These are phyloP conservation scores for Sclerotiophoma versabilis DNA, from an alignment of 2,329 filamentous ascomycete genomes.

Conservation along the genomic window DNA sequence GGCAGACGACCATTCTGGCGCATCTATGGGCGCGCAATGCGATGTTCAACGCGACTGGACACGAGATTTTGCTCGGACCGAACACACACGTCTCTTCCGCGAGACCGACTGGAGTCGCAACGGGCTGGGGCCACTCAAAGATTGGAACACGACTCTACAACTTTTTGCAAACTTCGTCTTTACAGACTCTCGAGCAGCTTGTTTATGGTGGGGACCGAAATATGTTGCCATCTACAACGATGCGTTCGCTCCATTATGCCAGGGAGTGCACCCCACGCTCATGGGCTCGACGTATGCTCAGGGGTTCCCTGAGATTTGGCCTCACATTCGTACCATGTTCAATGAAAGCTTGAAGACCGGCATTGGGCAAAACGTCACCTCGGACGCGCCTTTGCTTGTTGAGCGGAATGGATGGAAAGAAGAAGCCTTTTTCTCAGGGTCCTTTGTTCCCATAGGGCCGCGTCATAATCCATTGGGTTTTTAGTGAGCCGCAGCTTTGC, in stretches of 20 bases:
- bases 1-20: neutral
- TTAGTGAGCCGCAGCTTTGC: conserved; percentile 14
- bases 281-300: conserved; percentile 33
- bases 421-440: conserved; percentile 36
- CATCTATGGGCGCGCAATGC: neutral
- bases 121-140: conserved; percentile 23
- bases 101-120: conserved; percentile 29
- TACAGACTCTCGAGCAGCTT: conserved; percentile 34
- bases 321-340: conserved; percentile 26
- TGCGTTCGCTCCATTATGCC: conserved; percentile 26
- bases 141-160: conserved; percentile 28
- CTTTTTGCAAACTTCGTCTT: conserved; percentile 34
- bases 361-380: conserved; percentile 25
- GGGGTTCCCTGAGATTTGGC: conserved; percentile 32
- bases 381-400: conserved; percentile 25
- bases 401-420: conserved; percentile 31
- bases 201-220: conserved; percentile 38
- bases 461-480: conserved; percentile 28
- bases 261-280: conserved; percentile 30
- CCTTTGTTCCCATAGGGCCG: conserved; percentile 31
- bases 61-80: conserved; percentile 24
- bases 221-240: conserved; percentile 38
- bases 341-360: conserved; percentile 24
- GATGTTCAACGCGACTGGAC: conserved; percentile 27
- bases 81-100: conserved; percentile 35